Base-by-base conservation (phyloP, 169 alveolate species). In the Cryptosporidium muris region DNA sequence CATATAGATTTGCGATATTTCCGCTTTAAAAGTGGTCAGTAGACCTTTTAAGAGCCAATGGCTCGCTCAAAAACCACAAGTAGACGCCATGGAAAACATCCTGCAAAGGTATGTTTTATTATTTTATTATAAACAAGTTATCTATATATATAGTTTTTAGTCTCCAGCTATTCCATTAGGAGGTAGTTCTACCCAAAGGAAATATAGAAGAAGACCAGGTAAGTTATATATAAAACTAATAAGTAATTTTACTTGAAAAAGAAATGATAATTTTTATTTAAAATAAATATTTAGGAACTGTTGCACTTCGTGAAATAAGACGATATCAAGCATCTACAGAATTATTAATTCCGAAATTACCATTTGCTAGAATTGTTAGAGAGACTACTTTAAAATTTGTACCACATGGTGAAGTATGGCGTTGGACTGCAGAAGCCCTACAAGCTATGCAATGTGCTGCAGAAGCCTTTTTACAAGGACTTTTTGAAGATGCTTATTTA, bases 301-400 rank as follows among this genome's bases (percentile, higher is more conserved):
- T 94, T 74, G 98, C 97, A 36, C 90, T 96, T 37, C 92, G 97
- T 89, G 98, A 96, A 81, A 96, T 96, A 80, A 90, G 98, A 90
- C 95, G 94, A 65, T 96, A 93, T 92, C 97, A 97, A 90, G 95
- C 95, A 58, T 74, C 95, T 37, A 95, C 98, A 49, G 98, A 96
- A 63, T 91, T 96, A 40, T 93, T 97, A 47, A 95, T 97, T 88
- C 95, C 98, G 68, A 95, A 95, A 91, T 91, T 97, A 63, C 99
- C 99, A 51, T 97, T 97, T 94, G 95, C 95, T 82, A 91, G 98
- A 66, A 94, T 97, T 54, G 98, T 96, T 14, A 93, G 98, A 89
- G 99, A 97, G 80, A 93, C 96, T 74, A 92, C 96, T 3, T 88
- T 80, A 9, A 81, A 88, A 62, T 89, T 65, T 62, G 92, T 88